These are phyloP conservation scores for Rhizopogon salebrosus DNA, from an alignment of 768 basidiomycete species.

Conservation along the genomic window DNA sequence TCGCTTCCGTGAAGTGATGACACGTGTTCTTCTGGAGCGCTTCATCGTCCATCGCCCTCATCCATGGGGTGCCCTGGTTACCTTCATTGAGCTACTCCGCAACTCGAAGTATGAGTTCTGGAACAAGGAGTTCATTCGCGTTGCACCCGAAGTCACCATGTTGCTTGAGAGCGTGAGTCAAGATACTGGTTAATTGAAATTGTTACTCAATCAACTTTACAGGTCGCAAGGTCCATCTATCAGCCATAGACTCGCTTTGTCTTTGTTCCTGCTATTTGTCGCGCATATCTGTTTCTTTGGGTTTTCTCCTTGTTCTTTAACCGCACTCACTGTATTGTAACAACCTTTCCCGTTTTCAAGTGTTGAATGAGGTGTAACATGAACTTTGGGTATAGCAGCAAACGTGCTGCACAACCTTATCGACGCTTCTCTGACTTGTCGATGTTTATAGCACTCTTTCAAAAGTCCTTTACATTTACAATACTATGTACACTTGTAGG, in stretches of 20 bases:
- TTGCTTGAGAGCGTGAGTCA: conserved; percentile 75
- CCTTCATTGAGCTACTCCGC: conserved; percentile 89
- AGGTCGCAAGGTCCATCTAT: conserved; percentile 79
- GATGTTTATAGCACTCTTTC: conserved; percentile 6
- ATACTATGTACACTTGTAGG: conserved; percentile 27
- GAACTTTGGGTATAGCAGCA: conserved; percentile 37
- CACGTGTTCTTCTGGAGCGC: conserved; percentile 87
- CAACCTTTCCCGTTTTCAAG: conserved; percentile 47
- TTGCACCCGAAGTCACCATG: conserved; percentile 81
- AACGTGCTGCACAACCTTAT: conserved; percentile 4
- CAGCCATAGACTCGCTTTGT: conserved; percentile 62
- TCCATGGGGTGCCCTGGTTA: conserved; percentile 92
- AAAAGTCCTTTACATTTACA: conserved; percentile 22
- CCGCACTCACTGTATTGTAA: conserved; percentile 82
- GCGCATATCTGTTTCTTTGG: conserved; percentile 69
- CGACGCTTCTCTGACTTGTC: neutral
- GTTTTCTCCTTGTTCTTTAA: conserved; percentile 38
- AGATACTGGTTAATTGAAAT: conserved; percentile 2
- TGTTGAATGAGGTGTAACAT: conserved; percentile 53
- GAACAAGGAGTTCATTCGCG: conserved; percentile 80
- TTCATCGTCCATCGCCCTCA: conserved; percentile 94
- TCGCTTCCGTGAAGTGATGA: conserved; percentile 75
- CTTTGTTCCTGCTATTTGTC: conserved; percentile 75
- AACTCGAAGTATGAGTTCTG: conserved; percentile 90
- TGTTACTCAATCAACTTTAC: conserved; percentile 11